phyloP scores from a whole-genome alignment of 805 yeast genomes.

The Priceomyces medius region DNA sequence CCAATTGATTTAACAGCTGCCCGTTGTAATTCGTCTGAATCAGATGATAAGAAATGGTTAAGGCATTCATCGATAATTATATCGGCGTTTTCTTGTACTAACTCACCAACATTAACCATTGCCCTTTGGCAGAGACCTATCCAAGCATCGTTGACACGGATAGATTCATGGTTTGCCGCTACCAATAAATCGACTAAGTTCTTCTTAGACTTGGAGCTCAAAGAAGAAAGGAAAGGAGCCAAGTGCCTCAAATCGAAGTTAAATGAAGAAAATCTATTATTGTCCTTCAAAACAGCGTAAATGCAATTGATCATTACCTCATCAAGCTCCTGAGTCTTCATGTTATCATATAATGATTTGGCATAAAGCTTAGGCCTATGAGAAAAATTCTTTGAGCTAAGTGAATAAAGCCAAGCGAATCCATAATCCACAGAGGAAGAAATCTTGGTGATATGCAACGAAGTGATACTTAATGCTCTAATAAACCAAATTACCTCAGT shows the following conservation, averaged over 20 bases:
- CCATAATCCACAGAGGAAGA: constrained; percentile 33
- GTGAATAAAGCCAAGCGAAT: constrained; percentile 47
- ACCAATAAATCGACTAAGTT: constrained; percentile 25
- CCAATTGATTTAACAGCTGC: constrained; percentile 53
- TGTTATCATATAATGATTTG: constrained; percentile 22
- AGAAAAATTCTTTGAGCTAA: constrained; percentile 41
- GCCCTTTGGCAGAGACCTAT: constrained; percentile 66
- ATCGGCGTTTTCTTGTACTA: constrained; percentile 38
- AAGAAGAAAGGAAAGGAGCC: constrained; percentile 22
- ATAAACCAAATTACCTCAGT: constrained; percentile 55
- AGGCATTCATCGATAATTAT: constrained; percentile 14
- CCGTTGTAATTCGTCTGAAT: constrained; percentile 45
- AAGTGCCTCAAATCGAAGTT: constrained; percentile 18
- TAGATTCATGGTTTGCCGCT: constrained; percentile 25
- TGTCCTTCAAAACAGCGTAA: constrained; percentile 20
- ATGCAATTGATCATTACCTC: constrained; percentile 45
- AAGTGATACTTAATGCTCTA: constrained; percentile 40
- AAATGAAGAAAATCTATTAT: constrained; percentile 13
- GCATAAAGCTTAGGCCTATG: constrained; percentile 36
- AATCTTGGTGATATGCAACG: constrained; percentile 13
- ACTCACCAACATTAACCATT: constrained; percentile 57
- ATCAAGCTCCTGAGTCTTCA: constrained; percentile 28
- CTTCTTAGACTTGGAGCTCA: constrained; percentile 11
- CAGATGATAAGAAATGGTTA: constrained; percentile 20
- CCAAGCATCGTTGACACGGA: constrained; percentile 61